Base-by-base conservation (phyloP, 2,329 filamentous ascomycete species). In the Pestalotiopsis sp. region DNA sequence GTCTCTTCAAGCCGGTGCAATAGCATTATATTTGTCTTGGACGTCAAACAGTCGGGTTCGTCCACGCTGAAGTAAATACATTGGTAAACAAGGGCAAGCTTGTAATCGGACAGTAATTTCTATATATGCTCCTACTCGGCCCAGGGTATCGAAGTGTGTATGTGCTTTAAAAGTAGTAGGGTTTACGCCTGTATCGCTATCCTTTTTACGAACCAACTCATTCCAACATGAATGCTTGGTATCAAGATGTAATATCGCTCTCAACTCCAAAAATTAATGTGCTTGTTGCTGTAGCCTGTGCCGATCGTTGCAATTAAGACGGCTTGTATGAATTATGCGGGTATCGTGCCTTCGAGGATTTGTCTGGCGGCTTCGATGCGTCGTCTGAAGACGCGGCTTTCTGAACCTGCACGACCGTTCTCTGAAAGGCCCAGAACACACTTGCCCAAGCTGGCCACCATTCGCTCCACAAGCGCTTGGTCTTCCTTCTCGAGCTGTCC, bases 281-380 rank as follows among this genome's bases (percentile, higher is more conserved):
- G 45, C 5, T 9, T 52, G 4, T 23, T 52, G 45, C 45, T 11
- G 17, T 6, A 9, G 11, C 17, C n/a, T 7, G 9, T 4, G 45
- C 17, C 13, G 41, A 52, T 11, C 2, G 45, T 52, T n/a, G 14
- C 20, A 9, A 52, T 52, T 52, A 52, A 9, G 3, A n/a, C n/a
- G 17, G n/a, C 17, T n/a, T n/a, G 45, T 23, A 1, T n/a, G 45
- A n/a, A 59, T 74, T 71, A 73, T 36, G 65, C 59, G 6, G 69
- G 41, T 65, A 73, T 84, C 69, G 90, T 82, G 4, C 93, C 93
- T 72, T 95, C 93, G 38, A 97, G 83, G 3, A 93, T 87, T 66
- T 88, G 86, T 69, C 90, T 89, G 4, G 94, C 94, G 66, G 90
- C 88, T 72, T 97, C 93, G 65, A 97, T 85, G 72, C 92, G 86